Evolutionary conservation across 2,329 filamentous ascomycete species (phyloP).

Genomic region (Ustulina deusta): DNA sequence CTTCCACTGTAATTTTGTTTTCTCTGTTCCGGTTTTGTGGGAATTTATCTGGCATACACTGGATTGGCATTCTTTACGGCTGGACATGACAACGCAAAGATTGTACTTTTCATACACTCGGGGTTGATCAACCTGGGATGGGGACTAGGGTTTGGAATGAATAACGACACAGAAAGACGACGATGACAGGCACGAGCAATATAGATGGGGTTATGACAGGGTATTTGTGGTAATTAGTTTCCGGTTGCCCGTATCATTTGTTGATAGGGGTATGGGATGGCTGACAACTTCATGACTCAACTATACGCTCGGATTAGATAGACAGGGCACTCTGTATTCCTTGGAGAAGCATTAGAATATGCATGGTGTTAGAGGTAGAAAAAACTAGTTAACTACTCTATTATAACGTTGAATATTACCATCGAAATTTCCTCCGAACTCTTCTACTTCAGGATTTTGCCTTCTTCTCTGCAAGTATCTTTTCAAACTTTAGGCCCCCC

Average conservation of each 20-base stretch:
- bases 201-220: background rate
- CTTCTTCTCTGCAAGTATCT: no score
- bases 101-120: background rate
- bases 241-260: no score
- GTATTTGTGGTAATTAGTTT: no score
- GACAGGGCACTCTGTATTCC: background rate
- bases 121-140: background rate
- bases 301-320: background rate
- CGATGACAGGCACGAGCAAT: background rate
- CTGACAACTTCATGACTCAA: background rate
- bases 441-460: background rate
- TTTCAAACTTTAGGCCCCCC: no score
- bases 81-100: background rate
- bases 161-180: background rate
- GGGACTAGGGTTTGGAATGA: background rate
- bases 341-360: background rate
- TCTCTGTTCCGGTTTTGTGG: background rate
- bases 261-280: background rate
- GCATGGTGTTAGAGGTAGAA: background rate
- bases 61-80: background rate
- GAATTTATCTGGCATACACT: background rate
- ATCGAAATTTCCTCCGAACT: background rate
- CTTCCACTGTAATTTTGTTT: background rate
- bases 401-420: background rate
- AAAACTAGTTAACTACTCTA: background rate